A percentile compares a stretch with the other conserved stretches of the same genome.
Conservation (phyloP, 768 basidiomycete species). For the Lentinula boryana region DNA sequence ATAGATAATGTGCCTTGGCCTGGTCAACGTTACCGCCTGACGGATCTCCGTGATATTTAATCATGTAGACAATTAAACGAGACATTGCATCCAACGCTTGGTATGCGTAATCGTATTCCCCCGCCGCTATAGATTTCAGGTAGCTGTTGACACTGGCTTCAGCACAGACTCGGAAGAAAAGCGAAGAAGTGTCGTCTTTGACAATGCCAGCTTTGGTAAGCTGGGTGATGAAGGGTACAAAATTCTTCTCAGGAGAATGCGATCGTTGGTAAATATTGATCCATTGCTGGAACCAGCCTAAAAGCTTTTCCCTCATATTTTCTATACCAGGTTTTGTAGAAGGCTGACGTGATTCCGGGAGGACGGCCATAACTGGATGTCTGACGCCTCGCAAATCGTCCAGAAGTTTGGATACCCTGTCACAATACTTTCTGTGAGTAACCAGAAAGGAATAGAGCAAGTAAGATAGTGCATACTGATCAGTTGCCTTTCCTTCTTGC, state of each 20-base stretch:
- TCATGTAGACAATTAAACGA: constrained; percentile 91
- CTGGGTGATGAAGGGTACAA: constrained; percentile 95
- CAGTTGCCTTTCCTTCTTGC: constrained; percentile 73
- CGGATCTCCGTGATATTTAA: constrained; percentile 99
- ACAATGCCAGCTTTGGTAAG: constrained; percentile 95
- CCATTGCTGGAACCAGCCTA: constrained; percentile 91
- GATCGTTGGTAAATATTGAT: constrained; percentile 90
- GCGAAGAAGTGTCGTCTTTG: constrained; percentile 93
- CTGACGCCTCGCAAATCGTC: constrained; percentile 76
- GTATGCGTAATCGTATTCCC: constrained; percentile 75
- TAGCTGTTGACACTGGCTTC: constrained; percentile 92
- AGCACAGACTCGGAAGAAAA: constrained; percentile 98
- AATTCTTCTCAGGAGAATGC: constrained; percentile 86
- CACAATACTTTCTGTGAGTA: constrained; percentile 5
- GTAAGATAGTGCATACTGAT: constrained; percentile 56
- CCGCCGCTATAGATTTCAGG: constrained; percentile 63
- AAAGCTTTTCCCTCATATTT: constrained; percentile 67
- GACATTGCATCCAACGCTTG: constrained; percentile 95
- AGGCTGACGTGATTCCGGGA: constrained; percentile 38
- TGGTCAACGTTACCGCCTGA: constrained; percentile 89
- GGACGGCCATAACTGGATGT: constrained; percentile 36
- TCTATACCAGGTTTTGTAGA: constrained; percentile 67
- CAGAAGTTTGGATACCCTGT: constrained; percentile 63
- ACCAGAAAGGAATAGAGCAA: constrained; percentile 1
- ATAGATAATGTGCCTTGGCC: constrained; percentile 93